Evolutionary conservation across 225 moss, liverwort and hornwort species (phyloP).

Genomic region (Lunularia cruciata): DNA sequence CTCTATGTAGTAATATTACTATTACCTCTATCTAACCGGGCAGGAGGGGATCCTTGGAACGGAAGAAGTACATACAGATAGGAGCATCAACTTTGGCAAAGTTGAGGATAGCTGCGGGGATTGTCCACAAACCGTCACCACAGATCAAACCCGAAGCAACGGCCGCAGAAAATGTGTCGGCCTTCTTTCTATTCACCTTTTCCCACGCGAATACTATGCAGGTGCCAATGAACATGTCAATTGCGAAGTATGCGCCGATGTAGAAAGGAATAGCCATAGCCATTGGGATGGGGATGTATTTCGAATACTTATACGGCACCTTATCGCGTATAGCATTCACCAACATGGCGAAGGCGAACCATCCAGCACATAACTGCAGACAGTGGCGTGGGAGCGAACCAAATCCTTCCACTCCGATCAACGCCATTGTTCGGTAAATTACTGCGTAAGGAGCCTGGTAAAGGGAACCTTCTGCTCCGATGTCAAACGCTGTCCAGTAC

Average conservation of each 20-base stretch:
- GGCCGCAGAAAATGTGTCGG: constrained; percentile 32
- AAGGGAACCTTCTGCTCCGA: constrained; percentile 18
- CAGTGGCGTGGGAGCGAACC: constrained; percentile 39
- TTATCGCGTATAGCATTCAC: constrained; percentile 27
- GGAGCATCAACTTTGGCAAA: constrained; percentile 44
- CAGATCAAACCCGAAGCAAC: no score
- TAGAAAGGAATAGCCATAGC: constrained; percentile 58
- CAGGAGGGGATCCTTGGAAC: constrained; percentile 33
- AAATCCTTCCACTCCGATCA: constrained; percentile 50
- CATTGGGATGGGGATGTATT: constrained; percentile 49
- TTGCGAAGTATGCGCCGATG: constrained; percentile 50
- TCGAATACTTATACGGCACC: constrained; percentile 13
- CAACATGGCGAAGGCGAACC: constrained; percentile 36
- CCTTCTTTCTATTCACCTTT: constrained; percentile 23
- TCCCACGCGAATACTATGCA: constrained; percentile 36
- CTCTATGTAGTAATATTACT: no score
- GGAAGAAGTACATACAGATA: constrained; percentile 46
- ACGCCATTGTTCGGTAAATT: constrained; percentile 47
- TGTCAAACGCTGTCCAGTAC: constrained; percentile 37
- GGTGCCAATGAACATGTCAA: constrained; percentile 53
- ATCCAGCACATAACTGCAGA: constrained; percentile 35
- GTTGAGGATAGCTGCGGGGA: constrained; percentile 42
- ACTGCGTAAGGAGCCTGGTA: constrained; percentile 37
- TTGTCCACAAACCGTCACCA: constrained; percentile 53
- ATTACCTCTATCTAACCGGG: no score